Conservation (phyloP, 2,329 filamentous ascomycete species). For the Endocalyx cinctus region DNA sequence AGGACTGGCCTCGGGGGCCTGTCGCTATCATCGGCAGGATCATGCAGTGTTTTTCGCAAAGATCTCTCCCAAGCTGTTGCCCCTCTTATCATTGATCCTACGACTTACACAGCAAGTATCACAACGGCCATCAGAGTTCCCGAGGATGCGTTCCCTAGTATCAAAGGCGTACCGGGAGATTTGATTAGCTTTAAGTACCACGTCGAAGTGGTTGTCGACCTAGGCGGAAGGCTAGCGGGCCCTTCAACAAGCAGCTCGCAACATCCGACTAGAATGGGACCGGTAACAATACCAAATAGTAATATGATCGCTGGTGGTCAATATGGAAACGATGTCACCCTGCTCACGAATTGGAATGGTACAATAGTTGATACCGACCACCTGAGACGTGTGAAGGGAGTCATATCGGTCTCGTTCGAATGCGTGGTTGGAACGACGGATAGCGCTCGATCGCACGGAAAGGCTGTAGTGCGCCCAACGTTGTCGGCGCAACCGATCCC, state of each 20-base stretch:
- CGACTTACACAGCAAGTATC: slow-evolving; percentile 70
- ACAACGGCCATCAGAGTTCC: slow-evolving; percentile 82
- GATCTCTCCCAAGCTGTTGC: slow-evolving; percentile 86
- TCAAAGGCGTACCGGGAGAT: slow-evolving; percentile 79
- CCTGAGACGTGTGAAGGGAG: slow-evolving; percentile 81
- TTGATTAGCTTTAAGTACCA: slow-evolving; percentile 97
- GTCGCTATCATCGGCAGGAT: slow-evolving; percentile 79
- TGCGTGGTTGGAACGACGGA: slow-evolving; percentile 83
- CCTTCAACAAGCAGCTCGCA: slow-evolving; percentile 41
- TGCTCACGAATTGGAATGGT: slow-evolving; percentile 52
- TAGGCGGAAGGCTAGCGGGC: slow-evolving; percentile 75
- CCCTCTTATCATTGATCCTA: slow-evolving; percentile 82
- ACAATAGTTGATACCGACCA: slow-evolving; percentile 84
- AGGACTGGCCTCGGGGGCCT: slow-evolving; percentile 81
- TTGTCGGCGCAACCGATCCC: slow-evolving; percentile 16
- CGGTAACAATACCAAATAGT: slow-evolving; percentile 29
- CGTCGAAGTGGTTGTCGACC: slow-evolving; percentile 85
- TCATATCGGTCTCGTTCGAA: slow-evolving; percentile 84
- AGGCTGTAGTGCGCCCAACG: slow-evolving; percentile 19
- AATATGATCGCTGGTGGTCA: slow-evolving; percentile 20
- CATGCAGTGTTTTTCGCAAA: slow-evolving; percentile 91
- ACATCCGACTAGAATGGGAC: slow-evolving; percentile 36
- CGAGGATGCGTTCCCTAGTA: slow-evolving; percentile 88
- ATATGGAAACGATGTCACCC: slow-evolving; percentile 37
- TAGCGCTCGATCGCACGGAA: slow-evolving; percentile 38